Evolutionary conservation across 106 monocot genomes (phyloP).

Genomic region (Acorus calamus): DNA sequence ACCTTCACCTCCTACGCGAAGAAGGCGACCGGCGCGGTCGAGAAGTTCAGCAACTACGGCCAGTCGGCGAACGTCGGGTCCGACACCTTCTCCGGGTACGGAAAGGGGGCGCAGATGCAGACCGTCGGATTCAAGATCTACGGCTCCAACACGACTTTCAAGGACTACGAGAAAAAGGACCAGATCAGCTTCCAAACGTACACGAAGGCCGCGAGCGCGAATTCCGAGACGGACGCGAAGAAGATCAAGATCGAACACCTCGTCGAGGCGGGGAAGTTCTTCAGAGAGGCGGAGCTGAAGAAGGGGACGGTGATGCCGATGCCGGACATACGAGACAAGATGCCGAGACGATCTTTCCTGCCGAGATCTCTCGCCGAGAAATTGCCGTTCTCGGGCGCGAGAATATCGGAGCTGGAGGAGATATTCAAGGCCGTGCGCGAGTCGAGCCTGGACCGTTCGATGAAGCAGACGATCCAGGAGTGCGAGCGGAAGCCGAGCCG

Average conservation of each 20-base stretch:
- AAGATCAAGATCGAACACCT: not conserved
- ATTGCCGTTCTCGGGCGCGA: conserved; percentile 41
- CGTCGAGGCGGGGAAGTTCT: conserved; percentile 82
- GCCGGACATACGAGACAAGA: conserved; percentile 70
- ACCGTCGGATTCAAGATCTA: conserved; percentile 16
- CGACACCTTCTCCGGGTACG: conserved; percentile 64
- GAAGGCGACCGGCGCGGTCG: conserved; percentile 20
- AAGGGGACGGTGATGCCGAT: conserved; percentile 57
- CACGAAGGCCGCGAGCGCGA: conserved; percentile 9
- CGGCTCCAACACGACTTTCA: conserved; percentile 55
- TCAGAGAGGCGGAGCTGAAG: conserved; percentile 46
- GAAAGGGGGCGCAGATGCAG: conserved; percentile 13
- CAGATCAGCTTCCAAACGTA: conserved; percentile 24
- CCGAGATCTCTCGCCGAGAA: conserved; percentile 46
- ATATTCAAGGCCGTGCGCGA: conserved; percentile 33
- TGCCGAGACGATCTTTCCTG: conserved; percentile 63
- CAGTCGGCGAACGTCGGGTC: conserved; percentile 65
- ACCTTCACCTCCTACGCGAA: conserved; percentile 69
- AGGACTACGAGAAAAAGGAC: conserved; percentile 18
- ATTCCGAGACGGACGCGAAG: not conserved
- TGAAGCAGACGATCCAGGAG: conserved; percentile 50
- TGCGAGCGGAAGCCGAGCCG: conserved; percentile 72
- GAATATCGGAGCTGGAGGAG: conserved; percentile 12
- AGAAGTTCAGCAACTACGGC: conserved; percentile 61
- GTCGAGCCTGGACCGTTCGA: conserved; percentile 48